Percentiles rank a stretch among this genome's conserved stretches.
Evolutionary conservation across 2,329 filamentous ascomycete species (phyloP).

Genomic region (Daldinia eschscholtzii): DNA sequence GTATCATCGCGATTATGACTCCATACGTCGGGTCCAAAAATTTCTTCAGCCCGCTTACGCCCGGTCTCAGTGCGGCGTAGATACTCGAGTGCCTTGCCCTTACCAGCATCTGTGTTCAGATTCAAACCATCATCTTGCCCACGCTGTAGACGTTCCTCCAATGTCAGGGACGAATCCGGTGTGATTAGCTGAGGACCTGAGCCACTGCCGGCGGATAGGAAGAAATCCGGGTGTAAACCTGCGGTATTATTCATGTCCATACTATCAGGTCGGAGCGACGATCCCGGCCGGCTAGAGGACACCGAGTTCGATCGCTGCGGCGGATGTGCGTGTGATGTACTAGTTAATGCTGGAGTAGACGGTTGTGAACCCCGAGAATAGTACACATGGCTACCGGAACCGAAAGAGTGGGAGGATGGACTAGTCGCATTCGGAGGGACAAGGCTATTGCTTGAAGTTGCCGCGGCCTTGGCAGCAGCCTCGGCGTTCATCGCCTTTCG

Average conservation of each 20-base stretch:
- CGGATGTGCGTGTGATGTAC: conserved; percentile 53
- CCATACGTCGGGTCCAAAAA: conserved; percentile 66
- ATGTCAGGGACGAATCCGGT: conserved; percentile 57
- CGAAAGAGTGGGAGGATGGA: conserved; percentile 53
- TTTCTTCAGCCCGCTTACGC: conserved; percentile 63
- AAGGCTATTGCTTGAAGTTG: conserved; percentile 37
- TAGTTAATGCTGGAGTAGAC: conserved; percentile 54
- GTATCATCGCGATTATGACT: conserved; percentile 50
- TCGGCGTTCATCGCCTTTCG: conserved; percentile 76
- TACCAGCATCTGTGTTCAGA: conserved; percentile 60
- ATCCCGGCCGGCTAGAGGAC: conserved; percentile 52
- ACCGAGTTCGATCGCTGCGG: conserved; percentile 53
- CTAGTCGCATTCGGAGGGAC: conserved; percentile 52
- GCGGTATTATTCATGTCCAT: conserved; percentile 56
- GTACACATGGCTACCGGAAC: conserved; percentile 45
- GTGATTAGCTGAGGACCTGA: conserved; percentile 59
- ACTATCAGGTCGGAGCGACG: conserved; percentile 53
- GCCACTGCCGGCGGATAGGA: conserved; percentile 55
- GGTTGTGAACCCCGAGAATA: conserved; percentile 56
- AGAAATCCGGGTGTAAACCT: conserved; percentile 59
- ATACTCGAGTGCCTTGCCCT: conserved; percentile 66
- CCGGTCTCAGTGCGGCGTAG: conserved; percentile 64
- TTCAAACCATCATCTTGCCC: conserved; percentile 62
- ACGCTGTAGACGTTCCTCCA: conserved; percentile 66
- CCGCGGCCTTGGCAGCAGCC: conserved; percentile 55